phyloP scores from a whole-genome alignment of 257 asterid species.

The Solanum chiquidenum region DNA sequence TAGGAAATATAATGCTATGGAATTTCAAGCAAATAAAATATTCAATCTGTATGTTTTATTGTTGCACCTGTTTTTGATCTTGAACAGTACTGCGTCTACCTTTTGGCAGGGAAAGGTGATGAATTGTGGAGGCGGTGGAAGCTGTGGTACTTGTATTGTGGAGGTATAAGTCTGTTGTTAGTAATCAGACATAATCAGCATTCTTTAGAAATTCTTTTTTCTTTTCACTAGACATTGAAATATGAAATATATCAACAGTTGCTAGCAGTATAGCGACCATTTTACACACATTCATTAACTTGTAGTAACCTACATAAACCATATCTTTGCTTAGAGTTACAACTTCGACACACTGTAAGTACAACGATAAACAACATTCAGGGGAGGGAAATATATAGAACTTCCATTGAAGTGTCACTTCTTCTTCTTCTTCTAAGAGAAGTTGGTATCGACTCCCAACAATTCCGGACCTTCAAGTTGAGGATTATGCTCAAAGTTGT shows the following conservation, averaged over 20 bases:
- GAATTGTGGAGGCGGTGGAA: slow-evolving; percentile 35
- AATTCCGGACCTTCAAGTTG: too few relatives aligned
- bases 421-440: too few relatives aligned
- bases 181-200: neutral
- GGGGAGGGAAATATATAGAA: too few relatives aligned
- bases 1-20: neutral
- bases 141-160: slow-evolving; percentile 88
- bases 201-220: too few relatives aligned
- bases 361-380: too few relatives aligned
- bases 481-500: too few relatives aligned
- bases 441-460: too few relatives aligned
- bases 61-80: neutral
- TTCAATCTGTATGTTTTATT: neutral
- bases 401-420: too few relatives aligned
- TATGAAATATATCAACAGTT: neutral
- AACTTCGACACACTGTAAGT: too few relatives aligned
- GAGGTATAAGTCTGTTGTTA: slow-evolving; percentile 36
- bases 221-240: neutral
- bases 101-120: slow-evolving; percentile 3
- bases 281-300: neutral
- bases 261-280: neutral
- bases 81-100: neutral
- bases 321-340: neutral
- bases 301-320: neutral
- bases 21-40: neutral